Evolutionary conservation across 78 protist species (phyloP), one percentile per base, ranked within the genome.

Genomic region (Trichosphaerium sp.): DNA sequence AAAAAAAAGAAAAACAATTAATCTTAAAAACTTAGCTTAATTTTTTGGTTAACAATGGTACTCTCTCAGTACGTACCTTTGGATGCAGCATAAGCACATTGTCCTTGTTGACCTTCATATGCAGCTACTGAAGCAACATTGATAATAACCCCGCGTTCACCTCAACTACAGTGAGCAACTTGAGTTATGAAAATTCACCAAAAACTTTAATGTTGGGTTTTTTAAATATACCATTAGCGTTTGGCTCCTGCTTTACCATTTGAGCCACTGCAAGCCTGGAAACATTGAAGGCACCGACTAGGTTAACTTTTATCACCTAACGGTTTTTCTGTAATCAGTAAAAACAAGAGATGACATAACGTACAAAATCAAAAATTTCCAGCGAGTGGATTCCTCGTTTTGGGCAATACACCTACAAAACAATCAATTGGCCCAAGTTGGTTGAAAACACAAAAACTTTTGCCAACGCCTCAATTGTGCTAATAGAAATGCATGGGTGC

Each of bases 31-130:
- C 42, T 60, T 73, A 28, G 52, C n/a, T n/a, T n/a, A n/a, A n/a
- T n/a, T n/a, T n/a, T n/a, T n/a, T n/a, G n/a, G n/a, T n/a, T n/a
- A n/a, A n/a, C n/a, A n/a, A 44, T 44, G 51, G 51, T 21, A 18
- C 15, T 15, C 31, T 15, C 51, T 21, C 18, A 18, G 51, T 21
- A 31, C 14, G 67, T 51, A 23, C 69, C 90, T 66, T 90, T 90
- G 8, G 85, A 71, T 4, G 95, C 92, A 35, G 87, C 25, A 70
- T 90, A 90, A 11, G 95, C 92, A 2, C 66, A 43, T 74, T 90
- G 95, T 37, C 92, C 95, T 3, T 26, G 68, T 54, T 90, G 95
- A 7, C 95, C 92, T 2, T 90, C 92, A 18, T 31, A 70, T 4
- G 87, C 92, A 0, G 95, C 95, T 44, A 78, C 75, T 0, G 83